Evolutionary conservation across 1,284 basidiomycete species (phyloP).

Genomic region (Xerocomus nothofagi): DNA sequence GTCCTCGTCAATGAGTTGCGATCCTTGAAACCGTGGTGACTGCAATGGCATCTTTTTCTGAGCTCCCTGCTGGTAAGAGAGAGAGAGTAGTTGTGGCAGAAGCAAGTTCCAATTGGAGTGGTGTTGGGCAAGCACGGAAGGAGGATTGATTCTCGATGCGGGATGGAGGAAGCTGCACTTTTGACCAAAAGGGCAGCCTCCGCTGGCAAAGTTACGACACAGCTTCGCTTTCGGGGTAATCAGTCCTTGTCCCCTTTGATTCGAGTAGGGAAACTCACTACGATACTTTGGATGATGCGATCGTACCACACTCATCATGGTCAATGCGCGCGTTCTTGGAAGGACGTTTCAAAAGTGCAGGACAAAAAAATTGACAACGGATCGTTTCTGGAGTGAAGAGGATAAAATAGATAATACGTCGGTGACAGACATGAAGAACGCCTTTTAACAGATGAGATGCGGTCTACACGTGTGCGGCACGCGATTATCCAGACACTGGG

Average conservation of each 20-base stretch:
- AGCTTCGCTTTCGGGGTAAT: slow-evolving; percentile 27
- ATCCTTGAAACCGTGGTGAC: slow-evolving; percentile 5
- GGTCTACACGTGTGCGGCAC: slow-evolving; percentile 35
- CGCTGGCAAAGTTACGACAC: slow-evolving; percentile 31
- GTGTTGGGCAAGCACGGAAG: slow-evolving; percentile 12
- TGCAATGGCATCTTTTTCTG: slow-evolving; percentile 1
- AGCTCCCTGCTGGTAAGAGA: slow-evolving; percentile 12
- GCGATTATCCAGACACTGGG: slow-evolving; percentile 30
- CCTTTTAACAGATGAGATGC: slow-evolving; percentile 35
- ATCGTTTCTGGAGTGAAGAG: slow-evolving; percentile 3
- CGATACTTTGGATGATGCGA: slow-evolving; percentile 32
- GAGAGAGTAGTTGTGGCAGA: slow-evolving; percentile 16
- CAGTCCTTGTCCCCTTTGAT: slow-evolving; percentile 1
- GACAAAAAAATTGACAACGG: neutral
- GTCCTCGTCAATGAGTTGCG: slow-evolving; percentile 19
- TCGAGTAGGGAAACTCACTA: slow-evolving; percentile 26
- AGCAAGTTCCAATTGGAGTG: slow-evolving; percentile 20
- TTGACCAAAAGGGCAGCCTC: slow-evolving; percentile 29
- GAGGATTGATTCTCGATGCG: slow-evolving; percentile 1
- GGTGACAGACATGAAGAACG: slow-evolving; percentile 12
- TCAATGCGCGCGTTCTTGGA: slow-evolving; percentile 6
- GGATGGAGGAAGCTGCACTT: slow-evolving; percentile 37
- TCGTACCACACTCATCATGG: slow-evolving; percentile 7
- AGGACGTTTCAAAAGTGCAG: neutral
- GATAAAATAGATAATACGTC: slow-evolving; percentile 9